Base-by-base conservation (phyloP, 257 asterid genomes). In the Primulina eburnea region DNA sequence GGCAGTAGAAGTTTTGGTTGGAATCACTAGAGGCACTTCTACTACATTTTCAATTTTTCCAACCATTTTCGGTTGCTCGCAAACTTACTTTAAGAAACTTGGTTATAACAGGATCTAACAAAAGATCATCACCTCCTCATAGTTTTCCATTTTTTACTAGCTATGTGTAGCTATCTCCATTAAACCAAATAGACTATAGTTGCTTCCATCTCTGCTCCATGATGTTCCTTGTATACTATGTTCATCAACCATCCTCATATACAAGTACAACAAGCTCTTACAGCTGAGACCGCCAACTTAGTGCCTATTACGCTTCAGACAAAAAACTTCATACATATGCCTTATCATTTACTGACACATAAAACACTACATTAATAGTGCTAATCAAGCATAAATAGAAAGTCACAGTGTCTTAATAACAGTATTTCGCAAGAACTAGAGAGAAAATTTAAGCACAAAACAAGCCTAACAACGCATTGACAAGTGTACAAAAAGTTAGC, bases 351-450 rank as follows among this genome's bases (percentile, higher is more conserved):
- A 65, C 67, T 9, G 34, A 60, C 30, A 62, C 58, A 63, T 67
- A 63, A 76, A 62, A 20, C 55, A 37, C 29, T 18, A 62, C 29
- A 64, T 28, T 37, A 26, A 62, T 70, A 21, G 38, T 67, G 55
- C 64, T 43, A 68, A 47, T 63, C 58, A 59, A 71, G 64, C 28
- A 72, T 17, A 38, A 24, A 33, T 18, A 28, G 64, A 64, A 64
- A 64, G 20, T 66, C 47, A 40, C 26, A 24, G 60, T 30, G 62
- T 67, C 63, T 30, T 21, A 32, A 63, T 69, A 50, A 64, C 61
- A 60, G 40, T 62, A 68, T 64, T 64, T 56, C 65, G 37, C 56
- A 70, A 9, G 67, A 74, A 66, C 65, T 57, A 72, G 47, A 33
- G 47, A 74, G 11, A 58, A 30, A 62, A 73, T 35, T 75, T 34